Conservation (phyloP, 2,329 filamentous ascomycete genomes). For the Zasmidium cellare region DNA sequence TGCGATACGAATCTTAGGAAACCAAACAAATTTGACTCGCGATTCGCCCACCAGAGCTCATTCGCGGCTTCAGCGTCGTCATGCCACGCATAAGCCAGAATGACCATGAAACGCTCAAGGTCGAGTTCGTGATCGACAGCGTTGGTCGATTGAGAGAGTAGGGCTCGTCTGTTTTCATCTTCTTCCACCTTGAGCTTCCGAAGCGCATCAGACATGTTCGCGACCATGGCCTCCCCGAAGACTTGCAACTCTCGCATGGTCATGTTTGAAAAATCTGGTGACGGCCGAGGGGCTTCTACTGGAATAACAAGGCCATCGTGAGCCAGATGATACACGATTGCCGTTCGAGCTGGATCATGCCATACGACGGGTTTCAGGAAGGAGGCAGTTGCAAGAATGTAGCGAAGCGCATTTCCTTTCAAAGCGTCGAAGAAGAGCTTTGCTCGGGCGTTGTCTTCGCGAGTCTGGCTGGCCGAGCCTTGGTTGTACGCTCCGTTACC, state of each 20-base stretch:
- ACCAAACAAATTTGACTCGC: conserved; percentile 88
- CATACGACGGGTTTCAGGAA: conserved; percentile 79
- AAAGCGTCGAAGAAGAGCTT: conserved; percentile 70
- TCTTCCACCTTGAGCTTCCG: conserved; percentile 84
- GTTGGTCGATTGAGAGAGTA: conserved; percentile 39
- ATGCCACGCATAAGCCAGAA: conserved; percentile 91
- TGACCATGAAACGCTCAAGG: conserved; percentile 85
- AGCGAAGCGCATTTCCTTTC: conserved; percentile 89
- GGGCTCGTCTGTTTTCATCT: conserved; percentile 71
- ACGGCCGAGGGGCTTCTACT: conserved; percentile 66
- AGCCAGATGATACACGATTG: conserved; percentile 79
- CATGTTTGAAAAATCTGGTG: conserved; percentile 68
- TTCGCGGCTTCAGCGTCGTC: conserved; percentile 79
- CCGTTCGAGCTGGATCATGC: conserved; percentile 82
- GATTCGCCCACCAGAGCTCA: conserved; percentile 94
- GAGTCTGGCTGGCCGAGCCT: conserved; percentile 61
- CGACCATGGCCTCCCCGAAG: conserved; percentile 90
- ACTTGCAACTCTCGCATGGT: conserved; percentile 80
- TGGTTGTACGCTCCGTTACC: conserved; percentile 39
- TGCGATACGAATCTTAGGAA: conserved; percentile 98
- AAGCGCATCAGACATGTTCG: conserved; percentile 90
- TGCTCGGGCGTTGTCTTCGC: conserved; percentile 62
- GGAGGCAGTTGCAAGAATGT: conserved; percentile 79
- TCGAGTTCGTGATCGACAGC: conserved; percentile 49
- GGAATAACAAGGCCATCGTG: conserved; percentile 72